These are phyloP conservation scores for Arthromyces matolae DNA, from an alignment of 768 basidiomycete species.

Conservation along the genomic window DNA sequence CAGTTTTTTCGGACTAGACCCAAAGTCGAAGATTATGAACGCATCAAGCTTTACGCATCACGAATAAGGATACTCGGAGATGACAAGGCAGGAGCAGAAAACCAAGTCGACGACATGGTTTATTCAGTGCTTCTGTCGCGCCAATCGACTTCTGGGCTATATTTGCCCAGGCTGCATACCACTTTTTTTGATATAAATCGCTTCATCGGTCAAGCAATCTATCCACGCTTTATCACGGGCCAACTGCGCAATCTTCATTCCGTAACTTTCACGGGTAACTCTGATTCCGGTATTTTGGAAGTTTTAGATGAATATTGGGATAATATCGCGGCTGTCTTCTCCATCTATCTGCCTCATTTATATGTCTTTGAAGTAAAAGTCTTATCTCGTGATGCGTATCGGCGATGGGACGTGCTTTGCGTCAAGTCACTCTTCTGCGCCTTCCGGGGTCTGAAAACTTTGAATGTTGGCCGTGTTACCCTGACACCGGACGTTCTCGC, in stretches of 20 bases:
- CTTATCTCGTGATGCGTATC: too few species aligned
- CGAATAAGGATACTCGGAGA: slow-evolving; percentile 7
- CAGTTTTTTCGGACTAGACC: background rate
- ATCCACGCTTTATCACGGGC: slow-evolving; percentile 2
- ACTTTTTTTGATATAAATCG: too few species aligned
- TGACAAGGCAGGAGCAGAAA: background rate
- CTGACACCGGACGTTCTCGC: too few species aligned
- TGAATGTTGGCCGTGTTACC: too few species aligned
- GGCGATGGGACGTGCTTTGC: too few species aligned
- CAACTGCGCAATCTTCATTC: background rate
- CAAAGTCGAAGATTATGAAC: slow-evolving; percentile 4
- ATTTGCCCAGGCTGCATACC: slow-evolving; percentile 6
- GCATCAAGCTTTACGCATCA: slow-evolving; percentile 3
- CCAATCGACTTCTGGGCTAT: background rate
- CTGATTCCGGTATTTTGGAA: too few species aligned
- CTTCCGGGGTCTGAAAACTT: too few species aligned
- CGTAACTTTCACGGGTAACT: background rate
- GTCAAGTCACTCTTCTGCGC: too few species aligned
- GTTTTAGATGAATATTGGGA: too few species aligned
- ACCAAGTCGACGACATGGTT: background rate
- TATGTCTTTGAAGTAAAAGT: too few species aligned
- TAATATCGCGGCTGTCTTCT: background rate
- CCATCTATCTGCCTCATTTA: too few species aligned
- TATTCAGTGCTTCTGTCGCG: background rate
- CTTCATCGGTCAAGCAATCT: background rate